Evolutionary conservation across 345 rosid species (phyloP).

Genomic region (Raphanus sativus): DNA sequence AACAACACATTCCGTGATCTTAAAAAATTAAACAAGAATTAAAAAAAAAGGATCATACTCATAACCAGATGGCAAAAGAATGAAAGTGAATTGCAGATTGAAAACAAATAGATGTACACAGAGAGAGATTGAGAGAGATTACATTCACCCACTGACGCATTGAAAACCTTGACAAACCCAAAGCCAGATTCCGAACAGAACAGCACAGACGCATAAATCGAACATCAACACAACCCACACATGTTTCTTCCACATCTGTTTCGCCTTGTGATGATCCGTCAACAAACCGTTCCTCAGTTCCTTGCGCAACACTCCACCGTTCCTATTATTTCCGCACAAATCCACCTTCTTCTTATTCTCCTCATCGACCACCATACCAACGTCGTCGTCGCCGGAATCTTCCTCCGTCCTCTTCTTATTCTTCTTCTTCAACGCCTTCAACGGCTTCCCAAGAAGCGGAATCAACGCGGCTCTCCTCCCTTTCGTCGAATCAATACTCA

Average conservation of each 20-base stretch:
- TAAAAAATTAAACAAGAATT: slow-evolving; percentile 1
- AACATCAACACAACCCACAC: slow-evolving; percentile 69
- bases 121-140: not conserved
- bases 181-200: slow-evolving; percentile 82
- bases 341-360: slow-evolving; percentile 56
- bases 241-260: slow-evolving; percentile 92
- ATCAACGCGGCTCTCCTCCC: slow-evolving; percentile 44
- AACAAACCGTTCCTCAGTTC: slow-evolving; percentile 53
- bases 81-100: not conserved
- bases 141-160: slow-evolving; percentile 64
- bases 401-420: slow-evolving; percentile 55
- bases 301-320: slow-evolving; percentile 40
- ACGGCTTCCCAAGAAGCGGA: slow-evolving; percentile 55
- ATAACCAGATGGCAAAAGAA: slow-evolving; percentile 1
- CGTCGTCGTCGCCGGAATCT: not conserved
- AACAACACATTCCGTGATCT: slow-evolving; percentile 35
- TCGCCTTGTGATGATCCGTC: slow-evolving; percentile 53
- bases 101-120: slow-evolving; percentile 21
- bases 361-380: not conserved
- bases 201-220: slow-evolving; percentile 71
- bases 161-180: slow-evolving; percentile 88
- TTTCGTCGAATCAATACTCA: slow-evolving; percentile 48
- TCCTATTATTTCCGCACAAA: slow-evolving; percentile 50
- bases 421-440: slow-evolving; percentile 61
- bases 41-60: not conserved